phyloP scores from a whole-genome alignment of 2,329 filamentous ascomycete species.

The Amphichorda felina region DNA sequence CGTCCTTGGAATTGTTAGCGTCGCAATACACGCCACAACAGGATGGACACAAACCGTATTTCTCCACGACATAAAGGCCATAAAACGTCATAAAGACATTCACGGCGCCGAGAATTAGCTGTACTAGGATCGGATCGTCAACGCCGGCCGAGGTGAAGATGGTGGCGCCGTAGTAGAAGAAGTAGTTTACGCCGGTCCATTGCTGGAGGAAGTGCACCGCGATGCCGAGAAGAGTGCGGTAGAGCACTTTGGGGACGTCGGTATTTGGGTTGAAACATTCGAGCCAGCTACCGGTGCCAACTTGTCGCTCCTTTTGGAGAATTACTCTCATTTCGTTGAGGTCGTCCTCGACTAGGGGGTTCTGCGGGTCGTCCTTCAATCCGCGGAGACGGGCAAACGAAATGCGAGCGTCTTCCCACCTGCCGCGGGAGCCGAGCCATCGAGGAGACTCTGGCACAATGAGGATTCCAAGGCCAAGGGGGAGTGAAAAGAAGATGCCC shows the following conservation, averaged over 20 bases:
- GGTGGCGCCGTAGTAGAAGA: constrained; percentile 52
- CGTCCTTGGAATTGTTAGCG: constrained; percentile 33
- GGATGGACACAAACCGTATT: constrained; percentile 20
- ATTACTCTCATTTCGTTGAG: constrained; percentile 37
- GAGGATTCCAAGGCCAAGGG: constrained; percentile 40
- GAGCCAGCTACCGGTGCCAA: constrained; percentile 36
- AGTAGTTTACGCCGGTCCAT: constrained; percentile 49
- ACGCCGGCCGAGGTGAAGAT: constrained; percentile 59
- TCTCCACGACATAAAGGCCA: constrained; percentile 57
- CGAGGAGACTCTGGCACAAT: constrained; percentile 44
- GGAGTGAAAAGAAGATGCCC: constrained; percentile 38
- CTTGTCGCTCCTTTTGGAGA: constrained; percentile 29
- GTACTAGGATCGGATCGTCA: constrained; percentile 51
- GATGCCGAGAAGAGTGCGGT: constrained; percentile 50
- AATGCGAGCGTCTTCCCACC: constrained; percentile 35
- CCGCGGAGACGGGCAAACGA: constrained; percentile 41
- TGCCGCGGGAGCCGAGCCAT: constrained; percentile 36
- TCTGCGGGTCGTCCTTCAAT: constrained; percentile 30
- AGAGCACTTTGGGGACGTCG: constrained; percentile 43
- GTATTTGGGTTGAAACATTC: constrained; percentile 49
- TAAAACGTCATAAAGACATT: constrained; percentile 57
- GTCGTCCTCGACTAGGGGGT: constrained; percentile 36
- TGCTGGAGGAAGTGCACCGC: constrained; percentile 56
- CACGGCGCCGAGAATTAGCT: constrained; percentile 56
- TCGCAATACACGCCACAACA: too few species aligned